Base-by-base conservation (phyloP, 1,139 yeast species). In the Tardiomyces digboiensis region DNA sequence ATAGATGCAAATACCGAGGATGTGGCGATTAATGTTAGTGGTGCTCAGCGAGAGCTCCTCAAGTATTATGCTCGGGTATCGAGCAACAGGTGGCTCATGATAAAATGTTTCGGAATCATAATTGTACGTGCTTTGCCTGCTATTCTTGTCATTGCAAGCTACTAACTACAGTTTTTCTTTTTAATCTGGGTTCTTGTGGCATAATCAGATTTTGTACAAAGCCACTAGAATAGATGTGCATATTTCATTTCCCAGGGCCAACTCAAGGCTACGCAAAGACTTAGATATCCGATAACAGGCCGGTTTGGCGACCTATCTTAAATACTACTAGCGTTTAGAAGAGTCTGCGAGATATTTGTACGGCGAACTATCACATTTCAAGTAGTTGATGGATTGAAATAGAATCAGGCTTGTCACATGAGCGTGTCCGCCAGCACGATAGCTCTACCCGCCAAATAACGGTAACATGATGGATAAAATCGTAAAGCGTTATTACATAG, bases 1-100 rank as follows among this genome's bases (percentile, higher is more conserved):
- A 91, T 91, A 51, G 98, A 93, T 64, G 88, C 82, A 46, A 89
- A 91, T 60, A 95, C 95, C 3, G 97, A 89, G 54, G 97, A 93
- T 57, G 87, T 91, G 43, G 80, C 86, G 55, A 62, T 89, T 59
- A 91, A 89, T 62, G 89, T 91, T 16, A 68, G 77, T 29, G 97
- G 97, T 1, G 98, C 99, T 0, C 98, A 93, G 61, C 71, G 97
- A 47, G 97, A 91, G 62, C 72, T 91, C 54, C 70, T 91, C 56
- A 89, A 88, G 64, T 91, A 89, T 64, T 93, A 84, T 60, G 86
- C 91, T 46, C 79, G 83, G 46, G 86, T 91, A 33, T 80, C 93
- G 44, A 85, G 84, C 58, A 93, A 89, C 64, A 75, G 97, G 55
- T 88, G 97, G 96, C 71, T 93, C 51, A 86, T 88, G 65, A 73